phyloP scores from a whole-genome alignment of 2,329 filamentous ascomycete species.

The Dendryphion nanum region DNA sequence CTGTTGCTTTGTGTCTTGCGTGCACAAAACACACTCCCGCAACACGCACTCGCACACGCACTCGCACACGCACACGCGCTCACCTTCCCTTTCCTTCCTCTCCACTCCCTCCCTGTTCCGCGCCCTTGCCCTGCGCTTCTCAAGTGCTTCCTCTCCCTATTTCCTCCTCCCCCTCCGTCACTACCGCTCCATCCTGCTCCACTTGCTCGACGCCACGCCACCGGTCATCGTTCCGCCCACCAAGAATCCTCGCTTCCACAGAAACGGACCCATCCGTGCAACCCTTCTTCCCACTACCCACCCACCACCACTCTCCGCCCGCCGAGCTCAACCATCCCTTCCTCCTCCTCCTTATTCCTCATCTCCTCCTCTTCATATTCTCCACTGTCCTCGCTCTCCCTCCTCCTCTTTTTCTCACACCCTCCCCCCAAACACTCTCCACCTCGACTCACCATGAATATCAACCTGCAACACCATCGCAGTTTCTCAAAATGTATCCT shows the following conservation, averaged over 20 bases:
- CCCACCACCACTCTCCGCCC: neutral
- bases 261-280: no score
- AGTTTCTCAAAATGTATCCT: slow-evolving; percentile 13
- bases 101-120: neutral
- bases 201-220: neutral
- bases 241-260: no score
- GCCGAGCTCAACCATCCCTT: neutral
- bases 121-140: neutral
- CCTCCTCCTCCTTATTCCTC: neutral
- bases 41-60: no score
- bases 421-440: neutral
- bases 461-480: slow-evolving; percentile 9
- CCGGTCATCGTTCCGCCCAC: neutral
- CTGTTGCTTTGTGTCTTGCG: no score
- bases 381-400: neutral
- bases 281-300: no score
- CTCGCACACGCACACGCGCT: no score
- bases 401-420: neutral
- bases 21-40: no score
- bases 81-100: neutral
- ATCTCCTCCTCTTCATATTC: neutral
- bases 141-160: neutral
- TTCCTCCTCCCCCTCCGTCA: no score
- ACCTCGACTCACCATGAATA: slow-evolving; percentile 11
- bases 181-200: no score